Conservation (phyloP, 352 stramenopile genomes). For the Phytopythium sindhum region DNA sequence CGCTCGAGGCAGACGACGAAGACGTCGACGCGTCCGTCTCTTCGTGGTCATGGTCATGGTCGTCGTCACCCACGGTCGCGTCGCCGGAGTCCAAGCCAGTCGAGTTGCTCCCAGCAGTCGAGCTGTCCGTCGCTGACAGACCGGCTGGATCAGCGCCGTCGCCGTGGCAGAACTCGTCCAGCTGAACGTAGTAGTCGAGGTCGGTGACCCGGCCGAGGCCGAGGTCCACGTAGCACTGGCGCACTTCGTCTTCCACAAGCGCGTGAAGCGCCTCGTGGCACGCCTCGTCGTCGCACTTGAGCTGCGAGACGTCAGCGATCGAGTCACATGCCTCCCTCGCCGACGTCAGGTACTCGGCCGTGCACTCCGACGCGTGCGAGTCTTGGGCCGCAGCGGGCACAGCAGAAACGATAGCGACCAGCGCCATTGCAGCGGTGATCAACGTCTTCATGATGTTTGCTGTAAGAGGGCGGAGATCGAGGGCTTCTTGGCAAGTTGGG, state of each 20-base stretch:
- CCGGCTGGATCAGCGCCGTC: constrained; percentile 32
- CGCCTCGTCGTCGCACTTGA: constrained; percentile 30
- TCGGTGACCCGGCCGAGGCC: constrained; percentile 22
- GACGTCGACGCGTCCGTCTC: constrained; percentile 2
- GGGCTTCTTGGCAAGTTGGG: constrained; percentile 16
- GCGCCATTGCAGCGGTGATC: constrained; percentile 6
- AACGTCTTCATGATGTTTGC: constrained; percentile 30
- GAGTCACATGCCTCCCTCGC: constrained; percentile 32
- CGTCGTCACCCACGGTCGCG: constrained; percentile 13
- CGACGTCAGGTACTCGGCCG: constrained; percentile 16
- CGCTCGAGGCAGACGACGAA: constrained; percentile 13
- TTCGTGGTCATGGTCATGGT: constrained; percentile 7
- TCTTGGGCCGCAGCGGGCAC: constrained; percentile 9
- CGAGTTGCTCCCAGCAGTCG: constrained; percentile 12
- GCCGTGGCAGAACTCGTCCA: constrained; percentile 42
- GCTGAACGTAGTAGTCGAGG: constrained; percentile 32
- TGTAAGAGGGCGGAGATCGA: background rate
- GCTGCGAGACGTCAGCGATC: constrained; percentile 30
- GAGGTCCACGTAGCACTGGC: constrained; percentile 31
- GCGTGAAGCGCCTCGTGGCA: constrained; percentile 38
- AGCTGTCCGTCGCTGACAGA: constrained; percentile 6
- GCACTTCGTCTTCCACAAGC: constrained; percentile 34
- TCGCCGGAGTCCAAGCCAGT: constrained; percentile 10
- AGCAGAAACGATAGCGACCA: constrained; percentile 8
- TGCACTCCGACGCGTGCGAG: constrained; percentile 13